Evolutionary conservation across 108 stramenopile species (phyloP).

Genomic region (Cyclostephanos tholiformis): DNA sequence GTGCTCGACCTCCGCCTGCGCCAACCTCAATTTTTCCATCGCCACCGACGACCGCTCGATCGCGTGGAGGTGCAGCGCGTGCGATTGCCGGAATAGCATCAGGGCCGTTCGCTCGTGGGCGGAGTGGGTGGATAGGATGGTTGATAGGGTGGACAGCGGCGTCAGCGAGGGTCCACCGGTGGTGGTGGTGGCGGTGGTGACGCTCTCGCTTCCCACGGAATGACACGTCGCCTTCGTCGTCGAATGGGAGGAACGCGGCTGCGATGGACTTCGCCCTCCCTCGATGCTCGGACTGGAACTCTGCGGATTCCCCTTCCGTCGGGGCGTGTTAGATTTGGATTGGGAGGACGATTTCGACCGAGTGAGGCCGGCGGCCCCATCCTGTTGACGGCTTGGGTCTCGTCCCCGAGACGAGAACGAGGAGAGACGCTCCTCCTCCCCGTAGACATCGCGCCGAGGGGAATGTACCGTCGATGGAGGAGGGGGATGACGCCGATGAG

Average conservation of each 20-base stretch:
- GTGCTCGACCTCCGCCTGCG: constrained; percentile 36
- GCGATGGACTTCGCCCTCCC: not conserved
- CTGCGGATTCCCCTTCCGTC: constrained; percentile 38
- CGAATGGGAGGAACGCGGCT: not conserved
- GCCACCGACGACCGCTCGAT: constrained; percentile 13
- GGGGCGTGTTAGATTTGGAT: constrained; percentile 20
- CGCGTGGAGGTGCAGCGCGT: constrained; percentile 26
- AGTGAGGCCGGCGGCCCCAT: not conserved
- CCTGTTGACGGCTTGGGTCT: not conserved
- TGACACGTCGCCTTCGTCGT: not conserved
- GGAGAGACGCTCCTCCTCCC: too few species aligned
- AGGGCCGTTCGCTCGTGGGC: constrained; percentile 3
- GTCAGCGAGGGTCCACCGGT: not conserved
- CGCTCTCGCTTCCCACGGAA: not conserved
- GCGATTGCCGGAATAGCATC: constrained; percentile 10
- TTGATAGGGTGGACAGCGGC: constrained; percentile 14
- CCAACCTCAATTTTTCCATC: constrained; percentile 18
- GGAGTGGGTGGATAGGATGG: constrained; percentile 11
- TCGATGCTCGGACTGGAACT: constrained; percentile 18
- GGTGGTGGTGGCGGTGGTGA: too few species aligned
- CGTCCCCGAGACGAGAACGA: not conserved
- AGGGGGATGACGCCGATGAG: not conserved
- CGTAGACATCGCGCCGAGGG: not conserved
- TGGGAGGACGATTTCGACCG: constrained; percentile 4
- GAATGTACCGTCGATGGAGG: not conserved